Base-by-base conservation (phyloP, 148 eudicot genomes). In the Talinum fruticosum region DNA sequence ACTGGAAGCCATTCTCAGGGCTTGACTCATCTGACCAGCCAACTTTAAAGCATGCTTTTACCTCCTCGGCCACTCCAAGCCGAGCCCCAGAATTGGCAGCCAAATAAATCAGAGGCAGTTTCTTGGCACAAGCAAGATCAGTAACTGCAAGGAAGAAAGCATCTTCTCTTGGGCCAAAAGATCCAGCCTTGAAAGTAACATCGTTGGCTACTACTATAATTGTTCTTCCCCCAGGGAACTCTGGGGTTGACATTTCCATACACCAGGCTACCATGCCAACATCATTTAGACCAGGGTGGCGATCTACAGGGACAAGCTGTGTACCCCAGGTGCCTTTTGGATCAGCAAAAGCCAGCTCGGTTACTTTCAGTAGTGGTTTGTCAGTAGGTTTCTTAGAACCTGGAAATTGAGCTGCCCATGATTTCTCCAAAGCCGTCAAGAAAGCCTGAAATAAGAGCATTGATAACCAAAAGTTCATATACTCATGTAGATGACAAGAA, bases 11-110 rank as follows among this genome's bases (percentile, higher is more conserved):
- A 59, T 88, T 80, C 66, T 91, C 97, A 4, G 99, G 99, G 82
- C 77, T 89, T 28, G 87, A 85, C 76, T 93, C 98, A 73, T 96
- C 92, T 5, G 92, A 86, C 99, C 99, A 96, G n/a, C 98, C 99
- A 30, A 93, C 94, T 86, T 87, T 93, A 76, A 96, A 96, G 88
- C 99, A 93, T 28, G 92, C 82, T 79, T 89, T 93, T 10, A 96
- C 93, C 85, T 96, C 99, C 82, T 96, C 99, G 0, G 99, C 98
- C 29, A 90, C 97, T 45, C 97, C 99, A 37, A 96, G 90, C 13
- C 99, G 91, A 68, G 99, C 99, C 26, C 99, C 99, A 6, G 99
- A 96, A 81, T 96, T 96, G 33, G 98, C 99, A 2, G 99, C 98
- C 82, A 96, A 78, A 80, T 96, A 96, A 66, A 96, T 89, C 18